Base-by-base conservation (phyloP, 805 yeast species). In the Limtongia smithiae region DNA sequence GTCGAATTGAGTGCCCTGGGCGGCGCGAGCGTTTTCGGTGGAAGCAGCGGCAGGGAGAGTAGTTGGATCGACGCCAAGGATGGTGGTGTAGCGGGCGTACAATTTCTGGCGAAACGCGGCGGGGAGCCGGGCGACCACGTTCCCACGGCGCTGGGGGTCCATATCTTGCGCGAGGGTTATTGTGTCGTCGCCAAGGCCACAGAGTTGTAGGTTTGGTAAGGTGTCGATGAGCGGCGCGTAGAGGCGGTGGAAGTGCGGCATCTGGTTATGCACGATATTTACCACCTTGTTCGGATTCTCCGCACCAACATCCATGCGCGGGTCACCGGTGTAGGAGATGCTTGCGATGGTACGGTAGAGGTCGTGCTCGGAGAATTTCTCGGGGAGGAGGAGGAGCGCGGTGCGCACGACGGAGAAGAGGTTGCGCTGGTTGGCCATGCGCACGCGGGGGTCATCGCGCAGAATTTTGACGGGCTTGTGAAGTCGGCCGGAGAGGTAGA, bases 391-490 rank as follows among this genome's bases (percentile, higher is more conserved):
- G 39, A 85, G 65, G 6, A 83, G 62, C 1, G 88, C 82, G 14
- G 89, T 65, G 9, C 88, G 75, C 42, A 90, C 77, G 5, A 95
- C 97, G 48, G 82, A 81, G 44, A 80, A 75, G 51, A 93, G 70
- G 64, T 93, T 93, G 54, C 75, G 78, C 61, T 86, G 90, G 61
- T 86, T 85, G 61, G 84, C 72, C 48, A 82, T 78, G 47, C 78
- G 73, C 6, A 85, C 74, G 60, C 78, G 73, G 1, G 82, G 74
- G 50, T 82, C 81, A 60, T 81, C 85, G 55, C 80, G 76, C 34
- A 86, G 65, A 30, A 85, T 75, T 52, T 85, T 83, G 4, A 91
- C 95, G 0, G 98, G 98, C 62, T 93, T 93, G 60, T 93, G 98
- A 50, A 93, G 71, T 54, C 98, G 73, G 1, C 98, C 98, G 1